A percentile compares a stretch with the other conserved stretches of the same genome.
These are phyloP conservation scores for Trypanosoma boissoni DNA, from an alignment of 208 protist genomes.

Conservation along the genomic window DNA sequence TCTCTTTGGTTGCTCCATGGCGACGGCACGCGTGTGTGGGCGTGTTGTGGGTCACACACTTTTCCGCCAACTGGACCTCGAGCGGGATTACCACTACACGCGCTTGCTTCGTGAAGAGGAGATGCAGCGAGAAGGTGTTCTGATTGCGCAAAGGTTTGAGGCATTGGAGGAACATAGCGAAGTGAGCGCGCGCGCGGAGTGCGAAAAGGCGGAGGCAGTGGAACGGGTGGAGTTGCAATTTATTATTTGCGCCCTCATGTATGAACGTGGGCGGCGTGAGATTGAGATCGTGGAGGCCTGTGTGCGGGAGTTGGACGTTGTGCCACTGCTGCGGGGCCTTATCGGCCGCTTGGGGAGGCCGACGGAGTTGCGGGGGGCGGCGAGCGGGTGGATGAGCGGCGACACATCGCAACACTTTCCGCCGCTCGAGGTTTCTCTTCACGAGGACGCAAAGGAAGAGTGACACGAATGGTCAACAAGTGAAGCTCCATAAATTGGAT, in stretches of 20 bases:
- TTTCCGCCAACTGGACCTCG: constrained; percentile 38
- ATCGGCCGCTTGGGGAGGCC: background rate
- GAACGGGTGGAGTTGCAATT: constrained; percentile 9
- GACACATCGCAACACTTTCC: no score
- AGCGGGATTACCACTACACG: constrained; percentile 15
- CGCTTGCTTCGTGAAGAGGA: constrained; percentile 5
- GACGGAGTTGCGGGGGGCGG: no score
- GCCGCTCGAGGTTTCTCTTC: no score
- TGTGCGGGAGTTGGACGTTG: constrained; percentile 18
- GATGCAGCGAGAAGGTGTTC: constrained; percentile 3
- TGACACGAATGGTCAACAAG: no score
- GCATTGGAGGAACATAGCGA: constrained; percentile 17
- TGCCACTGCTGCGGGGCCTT: background rate
- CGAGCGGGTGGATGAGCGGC: background rate
- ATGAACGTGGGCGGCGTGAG: constrained; percentile 14
- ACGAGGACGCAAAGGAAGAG: no score
- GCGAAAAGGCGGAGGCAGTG: constrained; percentile 19
- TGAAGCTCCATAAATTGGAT: no score
- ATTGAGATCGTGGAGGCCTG: constrained; percentile 30
- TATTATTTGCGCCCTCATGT: constrained; percentile 2
- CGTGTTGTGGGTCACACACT: constrained; percentile 35
- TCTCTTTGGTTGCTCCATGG: constrained; percentile 58
- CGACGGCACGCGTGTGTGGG: constrained; percentile 34
- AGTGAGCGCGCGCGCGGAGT: constrained; percentile 3
- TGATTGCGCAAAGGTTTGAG: background rate